Conservation (phyloP, 2,329 filamentous ascomycete species). For the Colletotrichum orbiculare region DNA sequence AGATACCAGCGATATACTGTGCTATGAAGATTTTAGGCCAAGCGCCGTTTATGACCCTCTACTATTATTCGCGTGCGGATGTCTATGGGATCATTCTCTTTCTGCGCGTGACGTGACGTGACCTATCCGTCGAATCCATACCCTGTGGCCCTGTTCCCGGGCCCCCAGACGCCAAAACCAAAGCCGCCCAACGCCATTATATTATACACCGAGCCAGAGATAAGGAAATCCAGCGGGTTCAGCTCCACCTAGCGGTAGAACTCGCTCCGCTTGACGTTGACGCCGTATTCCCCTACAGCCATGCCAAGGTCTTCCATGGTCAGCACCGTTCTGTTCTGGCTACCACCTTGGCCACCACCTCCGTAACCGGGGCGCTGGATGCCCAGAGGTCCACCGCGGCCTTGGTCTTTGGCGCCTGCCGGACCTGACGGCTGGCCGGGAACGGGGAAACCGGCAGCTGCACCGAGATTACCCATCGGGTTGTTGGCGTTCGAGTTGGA, state of each 20-base stretch:
- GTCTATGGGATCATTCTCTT: slow-evolving; percentile 14
- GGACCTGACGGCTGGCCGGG: slow-evolving; percentile 70
- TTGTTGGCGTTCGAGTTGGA: slow-evolving; percentile 89
- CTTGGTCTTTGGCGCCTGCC: slow-evolving; percentile 68
- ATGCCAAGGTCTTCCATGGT: slow-evolving; percentile 99
- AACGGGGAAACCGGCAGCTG: slow-evolving; percentile 75
- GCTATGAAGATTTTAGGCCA: slow-evolving; percentile 19
- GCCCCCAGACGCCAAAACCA: slow-evolving; percentile 32
- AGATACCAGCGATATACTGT: slow-evolving; percentile 34
- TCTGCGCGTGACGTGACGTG: not conserved
- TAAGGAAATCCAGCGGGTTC: slow-evolving; percentile 6
- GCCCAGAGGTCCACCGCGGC: slow-evolving; percentile 70
- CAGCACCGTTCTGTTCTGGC: slow-evolving; percentile 90
- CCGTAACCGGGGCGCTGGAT: slow-evolving; percentile 84
- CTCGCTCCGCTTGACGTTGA: slow-evolving; percentile 96
- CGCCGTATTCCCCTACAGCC: slow-evolving; percentile 97
- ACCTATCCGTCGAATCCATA: slow-evolving; percentile 6
- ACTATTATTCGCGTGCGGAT: not conserved
- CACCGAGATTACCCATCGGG: slow-evolving; percentile 87
- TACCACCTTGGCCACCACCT: slow-evolving; percentile 88
- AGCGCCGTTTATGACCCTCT: slow-evolving; percentile 26
- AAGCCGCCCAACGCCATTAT: slow-evolving; percentile 28
- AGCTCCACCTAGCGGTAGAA: slow-evolving; percentile 78
- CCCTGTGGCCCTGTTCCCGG: slow-evolving; percentile 12
- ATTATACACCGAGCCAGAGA: slow-evolving; percentile 19